A percentile compares a stretch with the other conserved stretches of the same genome.
phyloP scores from a whole-genome alignment of 1,284 basidiomycete species.

The Cutaneotrichosporon sp. region DNA sequence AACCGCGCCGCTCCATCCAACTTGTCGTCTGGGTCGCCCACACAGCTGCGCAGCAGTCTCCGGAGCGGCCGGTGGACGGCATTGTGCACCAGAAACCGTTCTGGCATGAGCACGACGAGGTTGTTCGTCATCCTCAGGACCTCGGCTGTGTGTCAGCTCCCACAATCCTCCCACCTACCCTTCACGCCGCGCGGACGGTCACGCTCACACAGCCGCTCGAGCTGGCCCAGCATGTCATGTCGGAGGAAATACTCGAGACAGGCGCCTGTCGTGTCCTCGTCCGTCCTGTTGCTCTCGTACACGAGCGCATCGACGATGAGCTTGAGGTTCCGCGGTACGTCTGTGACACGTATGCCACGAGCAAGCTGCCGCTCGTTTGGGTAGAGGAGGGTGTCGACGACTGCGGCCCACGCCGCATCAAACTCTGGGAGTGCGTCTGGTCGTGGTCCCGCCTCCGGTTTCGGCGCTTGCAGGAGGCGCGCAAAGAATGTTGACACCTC shows the following conservation, averaged over 20 bases:
- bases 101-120: slow-evolving; percentile 81
- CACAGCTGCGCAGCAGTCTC: slow-evolving; percentile 76
- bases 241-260: slow-evolving; percentile 88
- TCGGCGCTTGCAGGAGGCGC: slow-evolving; percentile 37
- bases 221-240: slow-evolving; percentile 74
- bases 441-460: slow-evolving; percentile 15
- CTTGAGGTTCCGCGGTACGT: slow-evolving; percentile 69
- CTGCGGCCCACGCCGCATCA: slow-evolving; percentile 34
- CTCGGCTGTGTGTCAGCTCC: slow-evolving; percentile 53
- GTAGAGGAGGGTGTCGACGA: slow-evolving; percentile 35
- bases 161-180: slow-evolving; percentile 25
- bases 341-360: slow-evolving; percentile 71
- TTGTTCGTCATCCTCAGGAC: slow-evolving; percentile 77
- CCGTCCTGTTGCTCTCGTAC: slow-evolving; percentile 71
- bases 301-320: slow-evolving; percentile 84
- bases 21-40: slow-evolving; percentile 74
- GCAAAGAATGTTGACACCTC: slow-evolving; percentile 44
- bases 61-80: slow-evolving; percentile 84
- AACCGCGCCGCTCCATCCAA: slow-evolving; percentile 64
- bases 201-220: slow-evolving; percentile 76
- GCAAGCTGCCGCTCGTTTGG: slow-evolving; percentile 45
- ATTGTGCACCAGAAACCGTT: slow-evolving; percentile 84
- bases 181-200: slow-evolving; percentile 81
- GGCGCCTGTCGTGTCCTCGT: slow-evolving; percentile 76
- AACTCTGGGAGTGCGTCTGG: slow-evolving; percentile 37